Conservation (phyloP, 202 grass and related monocot species). For the Dendrocalamus latiflorus region DNA sequence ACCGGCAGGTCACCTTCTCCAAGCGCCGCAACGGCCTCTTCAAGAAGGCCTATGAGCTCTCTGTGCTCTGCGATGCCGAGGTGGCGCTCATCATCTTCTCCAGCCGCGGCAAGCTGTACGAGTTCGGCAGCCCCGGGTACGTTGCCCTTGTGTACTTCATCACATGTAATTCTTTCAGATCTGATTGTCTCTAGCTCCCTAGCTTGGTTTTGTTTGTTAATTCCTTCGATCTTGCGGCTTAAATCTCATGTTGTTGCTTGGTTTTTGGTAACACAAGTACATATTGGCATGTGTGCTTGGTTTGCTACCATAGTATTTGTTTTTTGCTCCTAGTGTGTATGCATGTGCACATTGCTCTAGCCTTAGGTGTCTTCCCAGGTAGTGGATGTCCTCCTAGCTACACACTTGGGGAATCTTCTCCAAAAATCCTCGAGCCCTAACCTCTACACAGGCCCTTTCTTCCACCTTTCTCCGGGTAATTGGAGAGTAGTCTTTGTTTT, state of each 20-base stretch:
- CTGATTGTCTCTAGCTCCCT: neutral
- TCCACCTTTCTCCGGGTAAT: neutral
- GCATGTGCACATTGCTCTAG: neutral
- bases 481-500: neutral
- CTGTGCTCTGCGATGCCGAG: constrained; percentile 66
- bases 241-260: neutral
- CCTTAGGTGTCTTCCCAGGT: neutral
- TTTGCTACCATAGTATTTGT: neutral
- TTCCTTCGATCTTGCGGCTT: neutral
- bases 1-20: constrained; percentile 69
- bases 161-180: constrained; percentile 12
- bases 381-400: neutral
- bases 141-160: neutral
- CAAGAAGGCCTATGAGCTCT: constrained; percentile 68
- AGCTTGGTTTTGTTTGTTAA: neutral
- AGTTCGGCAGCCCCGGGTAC: constrained; percentile 69
- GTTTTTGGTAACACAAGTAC: neutral
- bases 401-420: constrained; percentile 7
- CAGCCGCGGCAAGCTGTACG: constrained; percentile 75
- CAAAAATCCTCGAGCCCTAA: constrained; percentile 3
- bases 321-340: neutral
- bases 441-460: neutral
- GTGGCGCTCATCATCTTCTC: constrained; percentile 83
- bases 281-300: neutral
- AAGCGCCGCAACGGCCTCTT: constrained; percentile 61